Base-by-base conservation (phyloP, 1,139 yeast species). In the Blastobotrys illinoisensis region DNA sequence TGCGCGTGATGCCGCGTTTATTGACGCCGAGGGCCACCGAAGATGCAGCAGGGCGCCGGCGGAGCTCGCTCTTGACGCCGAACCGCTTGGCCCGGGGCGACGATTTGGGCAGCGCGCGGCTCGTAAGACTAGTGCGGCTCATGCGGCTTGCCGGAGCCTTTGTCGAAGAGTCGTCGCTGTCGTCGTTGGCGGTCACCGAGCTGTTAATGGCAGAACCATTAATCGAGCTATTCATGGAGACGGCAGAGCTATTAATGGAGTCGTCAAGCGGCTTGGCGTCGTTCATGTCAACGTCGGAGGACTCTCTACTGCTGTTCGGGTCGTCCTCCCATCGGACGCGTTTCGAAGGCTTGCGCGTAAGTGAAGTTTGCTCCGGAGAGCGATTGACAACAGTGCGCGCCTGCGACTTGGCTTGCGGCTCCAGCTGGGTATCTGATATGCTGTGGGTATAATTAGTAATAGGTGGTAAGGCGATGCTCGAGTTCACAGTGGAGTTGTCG, bases 261-360 rank as follows among this genome's bases (percentile, higher is more conserved):
- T 26, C 32, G 32, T 26, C 32, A 26, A 26, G 32, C n/a, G n/a
- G 23, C 23, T 21, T 5, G 32, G 23, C 21, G 21, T 44, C 24
- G n/a, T 9, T 19, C 47, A 44, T 44, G 47, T 20, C 21, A 20
- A n/a, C 19, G 24, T 44, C 24, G 18, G 20, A 3, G 20, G 44
- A 5, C 13, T 9, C 18, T n/a, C n/a, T n/a, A 7, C 19, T 18
- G 23, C 45, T 18, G 13, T 16, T 14, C 16, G 54, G 48, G 44
- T 60, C 64, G 48, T 64, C 68, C 47, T 64, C 66, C 69, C 69
- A 65, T 46, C 68, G 54, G 1, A 65, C 69, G 32, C 67, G 55
- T 46, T 65, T 65, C 3, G 60, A 55, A 2, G 66, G 58, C 48
- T 62, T 61, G 7, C 60, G 56, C 32, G 52, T 50, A 13, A 56